phyloP scores from a whole-genome alignment of 2,329 filamentous ascomycete genomes.

The Colletotrichum sp. region DNA sequence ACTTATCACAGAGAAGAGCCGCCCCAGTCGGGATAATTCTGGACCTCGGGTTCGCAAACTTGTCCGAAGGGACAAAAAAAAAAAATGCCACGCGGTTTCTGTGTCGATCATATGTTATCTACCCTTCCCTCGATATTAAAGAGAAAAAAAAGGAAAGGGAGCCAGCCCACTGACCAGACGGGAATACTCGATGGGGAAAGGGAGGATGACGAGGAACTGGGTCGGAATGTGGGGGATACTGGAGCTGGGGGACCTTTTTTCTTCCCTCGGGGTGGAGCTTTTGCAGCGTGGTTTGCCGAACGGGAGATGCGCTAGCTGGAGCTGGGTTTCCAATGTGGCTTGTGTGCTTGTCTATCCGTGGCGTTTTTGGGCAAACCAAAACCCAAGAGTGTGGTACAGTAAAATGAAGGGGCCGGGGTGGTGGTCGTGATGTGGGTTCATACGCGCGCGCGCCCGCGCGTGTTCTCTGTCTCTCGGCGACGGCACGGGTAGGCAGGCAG shows the following conservation, averaged over 20 bases:
- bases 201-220: neutral
- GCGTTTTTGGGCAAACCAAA: neutral
- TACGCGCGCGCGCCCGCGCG: neutral
- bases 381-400: neutral
- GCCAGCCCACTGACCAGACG: neutral
- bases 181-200: neutral
- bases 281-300: neutral
- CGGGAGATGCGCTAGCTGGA: neutral
- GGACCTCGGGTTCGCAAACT: neutral
- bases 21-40: neutral
- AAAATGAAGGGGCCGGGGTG: neutral
- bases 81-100: neutral
- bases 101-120: neutral
- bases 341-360: neutral
- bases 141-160: neutral
- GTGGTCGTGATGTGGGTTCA: neutral
- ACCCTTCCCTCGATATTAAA: neutral
- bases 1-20: neutral
- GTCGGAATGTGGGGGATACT: neutral
- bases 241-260: neutral
- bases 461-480: neutral
- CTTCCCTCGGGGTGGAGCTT: neutral
- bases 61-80: neutral
- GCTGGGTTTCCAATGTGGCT: neutral
- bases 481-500: neutral